Conservation (phyloP, 2,329 filamentous ascomycete genomes). For the Pyrenochaeta sp. region DNA sequence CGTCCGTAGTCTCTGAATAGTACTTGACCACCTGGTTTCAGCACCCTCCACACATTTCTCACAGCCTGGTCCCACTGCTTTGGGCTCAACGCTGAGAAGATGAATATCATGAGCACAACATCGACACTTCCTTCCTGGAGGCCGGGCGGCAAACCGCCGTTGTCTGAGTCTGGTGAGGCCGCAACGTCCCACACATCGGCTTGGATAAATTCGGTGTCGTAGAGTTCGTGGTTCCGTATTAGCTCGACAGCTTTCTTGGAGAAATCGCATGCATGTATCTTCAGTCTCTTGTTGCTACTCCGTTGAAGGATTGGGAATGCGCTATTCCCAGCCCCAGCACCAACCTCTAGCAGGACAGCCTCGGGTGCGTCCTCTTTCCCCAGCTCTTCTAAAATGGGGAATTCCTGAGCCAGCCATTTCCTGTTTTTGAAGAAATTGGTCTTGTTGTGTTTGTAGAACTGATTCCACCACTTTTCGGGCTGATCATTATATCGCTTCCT, state of each 20-base stretch:
- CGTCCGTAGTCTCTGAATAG: constrained; percentile 97
- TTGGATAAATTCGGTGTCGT: constrained; percentile 75
- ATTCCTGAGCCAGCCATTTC: constrained; percentile 97
- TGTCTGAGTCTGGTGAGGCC: constrained; percentile 54
- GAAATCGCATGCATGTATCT: constrained; percentile 94
- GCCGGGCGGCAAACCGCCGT: constrained; percentile 73
- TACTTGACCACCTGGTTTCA: constrained; percentile 93
- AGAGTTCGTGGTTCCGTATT: constrained; percentile 82
- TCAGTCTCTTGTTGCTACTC: constrained; percentile 83
- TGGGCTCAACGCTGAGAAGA: constrained; percentile 91
- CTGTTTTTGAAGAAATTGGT: constrained; percentile 98
- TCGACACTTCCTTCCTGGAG: constrained; percentile 83
- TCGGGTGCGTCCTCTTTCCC: constrained; percentile 74
- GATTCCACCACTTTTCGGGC: constrained; percentile 96
- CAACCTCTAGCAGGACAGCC: constrained; percentile 83
- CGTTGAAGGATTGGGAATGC: constrained; percentile 87
- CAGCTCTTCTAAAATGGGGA: constrained; percentile 82
- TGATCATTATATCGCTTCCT: constrained; percentile 88
- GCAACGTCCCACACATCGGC: constrained; percentile 96
- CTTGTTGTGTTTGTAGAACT: constrained; percentile 98
- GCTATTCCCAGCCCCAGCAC: constrained; percentile 94
- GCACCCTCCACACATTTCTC: constrained; percentile 78
- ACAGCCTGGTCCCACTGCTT: constrained; percentile 85
- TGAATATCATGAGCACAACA: constrained; percentile 93
- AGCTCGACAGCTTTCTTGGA: constrained; percentile 94